Evolutionary conservation across 2,329 filamentous ascomycete species (phyloP).

Genomic region (Claviceps quebecensis): DNA sequence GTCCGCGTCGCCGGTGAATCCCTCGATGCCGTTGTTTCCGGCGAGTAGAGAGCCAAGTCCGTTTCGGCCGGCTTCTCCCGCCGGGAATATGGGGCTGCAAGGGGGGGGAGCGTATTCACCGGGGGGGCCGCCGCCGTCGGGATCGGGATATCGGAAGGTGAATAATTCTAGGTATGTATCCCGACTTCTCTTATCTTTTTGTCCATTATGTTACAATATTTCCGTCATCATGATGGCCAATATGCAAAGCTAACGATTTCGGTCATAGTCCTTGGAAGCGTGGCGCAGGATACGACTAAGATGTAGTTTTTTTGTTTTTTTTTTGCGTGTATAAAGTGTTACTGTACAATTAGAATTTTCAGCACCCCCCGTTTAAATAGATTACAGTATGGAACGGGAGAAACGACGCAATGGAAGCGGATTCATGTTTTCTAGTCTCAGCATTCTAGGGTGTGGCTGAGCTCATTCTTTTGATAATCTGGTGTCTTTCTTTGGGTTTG

Average conservation of each 20-base stretch:
- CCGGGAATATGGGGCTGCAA: slow-evolving; percentile 11
- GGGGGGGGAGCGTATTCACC: not conserved
- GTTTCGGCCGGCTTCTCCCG: slow-evolving; percentile 22
- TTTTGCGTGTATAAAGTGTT: not conserved
- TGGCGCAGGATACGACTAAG: slow-evolving; percentile 29
- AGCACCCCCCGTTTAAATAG: not conserved
- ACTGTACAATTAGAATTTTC: not conserved
- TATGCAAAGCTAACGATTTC: not conserved
- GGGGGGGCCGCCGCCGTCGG: not conserved
- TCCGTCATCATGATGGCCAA: not conserved
- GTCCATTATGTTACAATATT: not conserved
- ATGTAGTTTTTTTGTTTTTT: not conserved
- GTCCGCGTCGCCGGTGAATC: slow-evolving; percentile 23
- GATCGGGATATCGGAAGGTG: slow-evolving; percentile 19
- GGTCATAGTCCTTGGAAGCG: slow-evolving; percentile 28
- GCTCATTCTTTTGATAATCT: no score
- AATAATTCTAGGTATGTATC: slow-evolving; percentile 25
- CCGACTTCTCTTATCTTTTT: not conserved
- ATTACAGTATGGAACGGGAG: not conserved
- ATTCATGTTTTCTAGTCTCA: no score
- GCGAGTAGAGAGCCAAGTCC: slow-evolving; percentile 22
- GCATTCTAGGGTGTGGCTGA: no score
- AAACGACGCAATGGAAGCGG: no score
- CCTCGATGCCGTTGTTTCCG: slow-evolving; percentile 30
- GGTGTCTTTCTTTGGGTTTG: no score